phyloP scores from a whole-genome alignment of 169 alveolate species.

The Plasmodium berghei region DNA sequence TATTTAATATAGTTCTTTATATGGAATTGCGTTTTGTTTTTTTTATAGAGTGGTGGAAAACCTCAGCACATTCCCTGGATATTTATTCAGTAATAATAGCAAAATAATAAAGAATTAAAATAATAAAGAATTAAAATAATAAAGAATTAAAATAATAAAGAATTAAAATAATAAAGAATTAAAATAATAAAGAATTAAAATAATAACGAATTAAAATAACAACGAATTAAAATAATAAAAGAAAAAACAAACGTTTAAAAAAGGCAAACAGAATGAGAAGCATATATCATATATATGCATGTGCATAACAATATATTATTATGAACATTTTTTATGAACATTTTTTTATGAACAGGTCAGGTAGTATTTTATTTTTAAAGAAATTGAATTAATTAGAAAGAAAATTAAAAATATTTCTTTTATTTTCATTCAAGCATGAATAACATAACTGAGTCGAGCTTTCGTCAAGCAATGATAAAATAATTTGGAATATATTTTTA shows the following conservation, averaged over 20 bases:
- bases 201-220: neutral
- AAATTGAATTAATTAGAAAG: slow-evolving; percentile 25
- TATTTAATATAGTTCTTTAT: slow-evolving; percentile 12
- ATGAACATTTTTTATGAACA: neutral
- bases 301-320: neutral
- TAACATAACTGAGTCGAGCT: slow-evolving; percentile 48
- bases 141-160: slow-evolving; percentile 1
- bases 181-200: neutral
- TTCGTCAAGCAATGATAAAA: slow-evolving; percentile 22
- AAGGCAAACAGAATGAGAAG: neutral
- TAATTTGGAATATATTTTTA: slow-evolving; percentile 37
- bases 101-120: neutral
- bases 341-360: slow-evolving; percentile 73
- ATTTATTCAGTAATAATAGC: slow-evolving; percentile 36
- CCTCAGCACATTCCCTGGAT: slow-evolving; percentile 54
- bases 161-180: slow-evolving; percentile 17
- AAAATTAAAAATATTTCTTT: slow-evolving; percentile 36
- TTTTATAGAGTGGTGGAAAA: slow-evolving; percentile 10
- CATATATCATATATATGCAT: neutral
- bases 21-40: neutral
- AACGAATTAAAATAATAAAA: slow-evolving; percentile 6
- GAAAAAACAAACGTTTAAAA: slow-evolving; percentile 13
- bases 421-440: slow-evolving; percentile 32
- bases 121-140: neutral
- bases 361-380: slow-evolving; percentile 41